These are phyloP conservation scores for Yamadazyma siamensis DNA, from an alignment of 1,139 yeast species.

Conservation along the genomic window DNA sequence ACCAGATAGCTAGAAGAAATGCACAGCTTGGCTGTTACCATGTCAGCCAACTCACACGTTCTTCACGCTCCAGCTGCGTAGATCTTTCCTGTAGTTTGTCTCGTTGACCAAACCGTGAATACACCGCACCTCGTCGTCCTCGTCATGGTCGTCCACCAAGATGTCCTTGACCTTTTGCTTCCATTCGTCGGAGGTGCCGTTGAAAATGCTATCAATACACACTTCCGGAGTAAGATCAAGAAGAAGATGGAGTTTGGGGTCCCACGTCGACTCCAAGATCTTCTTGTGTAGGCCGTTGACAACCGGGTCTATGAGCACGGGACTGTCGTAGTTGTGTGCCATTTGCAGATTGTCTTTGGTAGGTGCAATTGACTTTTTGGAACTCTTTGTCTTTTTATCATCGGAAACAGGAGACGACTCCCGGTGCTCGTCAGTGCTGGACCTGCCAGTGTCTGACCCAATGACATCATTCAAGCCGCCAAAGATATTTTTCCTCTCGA, in stretches of 20 bases:
- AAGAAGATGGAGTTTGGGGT: slow-evolving; percentile 52
- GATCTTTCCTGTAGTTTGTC: slow-evolving; percentile 36
- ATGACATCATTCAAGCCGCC: slow-evolving; percentile 40
- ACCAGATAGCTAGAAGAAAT: no score
- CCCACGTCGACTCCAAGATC: slow-evolving; percentile 76
- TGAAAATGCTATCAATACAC: slow-evolving; percentile 71
- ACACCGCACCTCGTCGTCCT: slow-evolving; percentile 45
- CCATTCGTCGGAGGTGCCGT: slow-evolving; percentile 71
- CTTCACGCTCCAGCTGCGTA: slow-evolving; percentile 51
- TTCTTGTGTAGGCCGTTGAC: slow-evolving; percentile 54
- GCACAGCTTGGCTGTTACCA: no score
- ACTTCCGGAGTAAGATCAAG: slow-evolving; percentile 72
- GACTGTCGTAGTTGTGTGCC: slow-evolving; percentile 5
- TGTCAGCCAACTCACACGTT: no score
- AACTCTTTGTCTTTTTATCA: slow-evolving; percentile 3
- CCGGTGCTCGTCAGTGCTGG: slow-evolving; percentile 7
- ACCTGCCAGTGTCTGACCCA: slow-evolving; percentile 9
- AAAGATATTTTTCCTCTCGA: slow-evolving; percentile 36
- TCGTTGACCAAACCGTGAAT: slow-evolving; percentile 45
- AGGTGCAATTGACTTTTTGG: no score
- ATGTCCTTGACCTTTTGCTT: slow-evolving; percentile 24
- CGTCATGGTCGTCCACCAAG: slow-evolving; percentile 39
- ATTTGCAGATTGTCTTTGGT: background rate
- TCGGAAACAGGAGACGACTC: slow-evolving; percentile 4
- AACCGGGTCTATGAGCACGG: slow-evolving; percentile 44